Percentiles rank a stretch among this genome's conserved stretches.
Evolutionary conservation across 176 grass and related monocot genomes (phyloP).

Genomic region (Musa acuminata): DNA sequence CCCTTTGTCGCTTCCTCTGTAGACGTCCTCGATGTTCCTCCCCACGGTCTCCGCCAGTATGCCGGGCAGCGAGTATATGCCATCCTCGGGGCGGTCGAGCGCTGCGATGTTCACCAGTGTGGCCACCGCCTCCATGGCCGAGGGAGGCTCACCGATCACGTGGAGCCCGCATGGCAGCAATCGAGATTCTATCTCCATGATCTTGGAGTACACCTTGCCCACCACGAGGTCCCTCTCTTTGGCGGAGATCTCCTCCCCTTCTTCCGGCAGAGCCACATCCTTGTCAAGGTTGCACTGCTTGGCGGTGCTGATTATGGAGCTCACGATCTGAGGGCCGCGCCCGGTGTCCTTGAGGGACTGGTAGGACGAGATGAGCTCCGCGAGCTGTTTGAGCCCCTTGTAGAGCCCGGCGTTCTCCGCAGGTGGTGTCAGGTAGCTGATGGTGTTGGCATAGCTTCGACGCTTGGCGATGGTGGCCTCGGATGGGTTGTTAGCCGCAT

Average conservation of each 20-base stretch:
- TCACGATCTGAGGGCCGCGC: conserved; percentile 80
- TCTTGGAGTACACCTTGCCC: conserved; percentile 90
- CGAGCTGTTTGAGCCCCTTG: conserved; percentile 98
- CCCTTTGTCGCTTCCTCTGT: conserved; percentile 87
- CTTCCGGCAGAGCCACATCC: conserved; percentile 78
- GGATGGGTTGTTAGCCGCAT: conserved; percentile 98
- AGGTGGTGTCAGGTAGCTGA: conserved; percentile 93
- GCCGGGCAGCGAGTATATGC: conserved; percentile 54
- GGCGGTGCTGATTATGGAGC: conserved; percentile 88
- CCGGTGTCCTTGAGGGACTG: conserved; percentile 96
- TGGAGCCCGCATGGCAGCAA: conserved; percentile 91
- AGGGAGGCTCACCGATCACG: conserved; percentile 95
- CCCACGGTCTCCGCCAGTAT: conserved; percentile 78
- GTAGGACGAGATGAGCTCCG: conserved; percentile 94
- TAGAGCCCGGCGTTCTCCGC: conserved; percentile 97
- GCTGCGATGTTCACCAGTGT: conserved; percentile 93
- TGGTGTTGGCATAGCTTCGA: conserved; percentile 95
- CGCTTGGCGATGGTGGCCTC: conserved; percentile 94
- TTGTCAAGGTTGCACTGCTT: conserved; percentile 98
- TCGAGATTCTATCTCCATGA: conserved; percentile 96
- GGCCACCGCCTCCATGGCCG: conserved; percentile 83
- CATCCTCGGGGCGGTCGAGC: conserved; percentile 81
- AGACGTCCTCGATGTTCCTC: conserved; percentile 82
- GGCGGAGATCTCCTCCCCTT: conserved; percentile 65
- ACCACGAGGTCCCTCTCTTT: conserved; percentile 69